Base-by-base conservation (phyloP, 1,284 basidiomycete species). In the Irpex sp. region DNA sequence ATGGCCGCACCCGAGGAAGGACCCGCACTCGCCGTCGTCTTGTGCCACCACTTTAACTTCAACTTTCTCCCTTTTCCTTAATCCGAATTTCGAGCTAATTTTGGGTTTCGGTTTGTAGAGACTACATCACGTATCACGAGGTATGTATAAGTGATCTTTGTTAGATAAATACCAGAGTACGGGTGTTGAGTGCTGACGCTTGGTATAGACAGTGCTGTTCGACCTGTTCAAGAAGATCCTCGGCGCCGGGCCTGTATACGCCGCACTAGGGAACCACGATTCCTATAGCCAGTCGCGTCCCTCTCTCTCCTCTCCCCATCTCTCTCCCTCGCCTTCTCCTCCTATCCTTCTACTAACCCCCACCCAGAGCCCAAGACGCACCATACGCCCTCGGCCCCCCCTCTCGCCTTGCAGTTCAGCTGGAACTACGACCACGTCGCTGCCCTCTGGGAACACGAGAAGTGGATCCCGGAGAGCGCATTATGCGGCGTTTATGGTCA, bases 381-480 rank as follows among this genome's bases (percentile, higher is more conserved):
- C 82, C 85, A 23, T 78, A 84, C 68, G 75, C 81, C 9, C 75
- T 91, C 5, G 82, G 80, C 37, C 82, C 79, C 16, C 67, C 69
- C n/a, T 2, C 74, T 88, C 14, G 82, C 79, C 0, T 66, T 79
- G 3, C 84, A 90, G 69, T 89, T 86, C 72, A 83, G 81, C 73
- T 90, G 87, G 89, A 83, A 91, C 67, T 91, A 91, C 67, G 83
- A 90, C 63, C 88, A 91, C 66, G 76, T 91, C 52, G 80, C 88
- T 9, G 68, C 76, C 0, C 80, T 91, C 2, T 91, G 89, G 90
- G 67, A 83, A 66, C 79, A 86, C 60, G 84, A 93, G 68, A 74
- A 82, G 2, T 94, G 91, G 91, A 75, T 93, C 51, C 80, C 84
- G 6, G 75, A 82, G 52, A 74, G 79, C 5, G 82, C 90, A 93